Percentiles rank a stretch among this genome's conserved stretches.
phyloP scores from a whole-genome alignment of 805 yeast species.

The Pichia eremophila region DNA sequence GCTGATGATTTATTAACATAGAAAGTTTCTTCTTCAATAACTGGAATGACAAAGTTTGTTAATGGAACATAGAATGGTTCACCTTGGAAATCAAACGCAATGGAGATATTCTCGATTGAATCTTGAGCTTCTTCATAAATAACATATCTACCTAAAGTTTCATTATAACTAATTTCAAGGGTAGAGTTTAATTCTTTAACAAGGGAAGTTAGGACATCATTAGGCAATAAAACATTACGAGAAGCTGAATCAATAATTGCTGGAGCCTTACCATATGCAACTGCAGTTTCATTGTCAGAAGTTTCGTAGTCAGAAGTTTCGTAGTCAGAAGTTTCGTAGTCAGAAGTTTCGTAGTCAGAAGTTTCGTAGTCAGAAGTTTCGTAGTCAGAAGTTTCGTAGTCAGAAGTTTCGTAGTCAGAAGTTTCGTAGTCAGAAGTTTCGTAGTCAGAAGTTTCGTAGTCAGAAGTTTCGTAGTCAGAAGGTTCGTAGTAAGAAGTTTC shows the following conservation, averaged over 20 bases:
- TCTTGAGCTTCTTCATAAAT: not conserved
- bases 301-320: not conserved
- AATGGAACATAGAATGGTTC: conserved; percentile 38
- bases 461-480: not conserved
- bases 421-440: not conserved
- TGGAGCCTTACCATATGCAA: not conserved
- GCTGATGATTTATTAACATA: conserved; percentile 2
- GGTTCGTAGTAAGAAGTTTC: too few relatives aligned
- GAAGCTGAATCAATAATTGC: conserved; percentile 5
- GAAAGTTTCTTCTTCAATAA: conserved; percentile 3
- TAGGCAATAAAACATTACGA: conserved; percentile 6
- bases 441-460: not conserved
- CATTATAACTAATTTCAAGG: conserved; percentile 3
- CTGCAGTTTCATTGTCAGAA: not conserved
- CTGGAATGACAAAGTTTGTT: conserved; percentile 1
- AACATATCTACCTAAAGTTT: conserved; percentile 4
- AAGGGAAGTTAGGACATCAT: not conserved
- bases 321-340: not conserved
- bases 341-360: not conserved
- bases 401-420: not conserved
- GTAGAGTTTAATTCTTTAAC: not conserved
- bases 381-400: not conserved
- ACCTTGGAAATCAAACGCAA: conserved; percentile 46
- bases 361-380: not conserved
- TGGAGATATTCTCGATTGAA: not conserved